A percentile compares a stretch with the other conserved stretches of the same genome.
phyloP scores from a whole-genome alignment of 768 basidiomycete genomes.

The Tulasnella sp. region DNA sequence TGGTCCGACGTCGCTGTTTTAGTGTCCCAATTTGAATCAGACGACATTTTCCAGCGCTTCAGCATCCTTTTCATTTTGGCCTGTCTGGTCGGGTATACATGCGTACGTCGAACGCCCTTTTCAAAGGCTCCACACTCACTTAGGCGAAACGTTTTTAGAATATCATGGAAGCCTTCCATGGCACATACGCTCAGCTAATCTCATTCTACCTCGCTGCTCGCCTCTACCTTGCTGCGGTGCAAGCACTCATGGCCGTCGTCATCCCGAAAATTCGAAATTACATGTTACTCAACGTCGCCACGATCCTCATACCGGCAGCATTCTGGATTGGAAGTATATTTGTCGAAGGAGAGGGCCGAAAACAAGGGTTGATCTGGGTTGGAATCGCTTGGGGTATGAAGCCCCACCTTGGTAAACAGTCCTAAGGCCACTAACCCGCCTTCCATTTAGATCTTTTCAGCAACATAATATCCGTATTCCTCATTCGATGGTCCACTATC shows the following conservation, averaged over 20 bases:
- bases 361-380: conserved; percentile 11
- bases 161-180: conserved; percentile 8
- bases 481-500: not conserved
- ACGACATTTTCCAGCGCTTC: conserved; percentile 10
- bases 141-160: not conserved
- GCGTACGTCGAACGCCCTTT: not conserved
- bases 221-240: not conserved
- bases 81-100: conserved; percentile 17
- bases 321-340: conserved; percentile 18
- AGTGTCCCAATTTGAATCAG: conserved; percentile 10
- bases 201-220: conserved; percentile 19
- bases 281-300: not conserved
- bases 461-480: not conserved
- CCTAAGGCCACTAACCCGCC: not conserved
- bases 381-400: conserved; percentile 16
- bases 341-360: not conserved
- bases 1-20: conserved; percentile 17
- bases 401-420: not conserved
- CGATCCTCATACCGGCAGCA: not conserved
- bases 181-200: conserved; percentile 21
- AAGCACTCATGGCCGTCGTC: conserved; percentile 10
- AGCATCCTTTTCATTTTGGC: conserved; percentile 16
- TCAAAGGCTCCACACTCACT: not conserved
- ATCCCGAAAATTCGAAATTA: conserved; percentile 1
- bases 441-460: not conserved